Conservation (phyloP, 257 asterid species). For the Ajuga chamaepitys region DNA sequence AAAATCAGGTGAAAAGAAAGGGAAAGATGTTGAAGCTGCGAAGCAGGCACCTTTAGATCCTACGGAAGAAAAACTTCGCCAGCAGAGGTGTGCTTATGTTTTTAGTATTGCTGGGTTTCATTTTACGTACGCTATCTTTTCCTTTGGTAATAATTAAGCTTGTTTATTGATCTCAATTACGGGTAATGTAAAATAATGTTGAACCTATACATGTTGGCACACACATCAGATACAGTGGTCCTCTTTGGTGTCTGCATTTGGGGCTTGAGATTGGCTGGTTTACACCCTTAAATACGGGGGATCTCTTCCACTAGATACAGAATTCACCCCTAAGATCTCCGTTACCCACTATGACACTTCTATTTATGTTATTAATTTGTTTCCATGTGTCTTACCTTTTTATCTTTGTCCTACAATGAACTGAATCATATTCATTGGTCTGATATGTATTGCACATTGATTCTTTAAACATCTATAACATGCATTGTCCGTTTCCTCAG, state of each 20-base stretch:
- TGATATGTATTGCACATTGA: too few relatives aligned
- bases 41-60: constrained; percentile 69
- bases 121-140: too few relatives aligned
- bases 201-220: neutral
- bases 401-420: neutral
- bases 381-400: neutral
- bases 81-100: constrained; percentile 53
- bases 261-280: neutral
- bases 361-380: neutral
- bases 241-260: neutral
- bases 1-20: constrained; percentile 60
- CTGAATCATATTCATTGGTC: neutral
- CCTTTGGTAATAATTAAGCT: neutral
- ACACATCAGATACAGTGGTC: neutral
- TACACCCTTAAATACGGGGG: too few relatives aligned
- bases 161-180: neutral
- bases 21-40: constrained; percentile 40
- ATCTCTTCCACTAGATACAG: too few relatives aligned
- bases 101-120: neutral
- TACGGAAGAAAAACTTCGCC: constrained; percentile 84
- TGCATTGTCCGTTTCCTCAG: constrained; percentile 28
- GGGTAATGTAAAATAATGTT: neutral
- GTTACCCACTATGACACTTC: neutral
- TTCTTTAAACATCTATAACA: too few relatives aligned
- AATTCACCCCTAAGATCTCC: neutral